Conservation (phyloP, 2,329 filamentous ascomycete genomes). For the Chaetomium olivaceum region DNA sequence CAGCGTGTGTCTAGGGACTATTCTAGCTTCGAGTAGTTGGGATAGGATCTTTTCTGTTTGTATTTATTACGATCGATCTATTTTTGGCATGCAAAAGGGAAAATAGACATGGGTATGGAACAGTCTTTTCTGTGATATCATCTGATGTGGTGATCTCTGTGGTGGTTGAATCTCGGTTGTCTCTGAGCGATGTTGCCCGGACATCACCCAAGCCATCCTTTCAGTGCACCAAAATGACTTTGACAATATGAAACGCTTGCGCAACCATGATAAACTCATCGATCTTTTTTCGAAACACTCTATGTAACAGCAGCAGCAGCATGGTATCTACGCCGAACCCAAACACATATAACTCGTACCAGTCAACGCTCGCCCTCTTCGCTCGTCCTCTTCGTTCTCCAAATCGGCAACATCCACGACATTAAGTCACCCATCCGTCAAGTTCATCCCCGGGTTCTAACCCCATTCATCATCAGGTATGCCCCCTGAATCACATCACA, state of each 20-base stretch:
- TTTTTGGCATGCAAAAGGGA: constrained; percentile 1
- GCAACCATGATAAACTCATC: not conserved
- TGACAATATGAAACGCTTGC: not conserved
- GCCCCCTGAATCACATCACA: not conserved
- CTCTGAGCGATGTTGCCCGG: not conserved
- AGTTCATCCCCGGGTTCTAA: not conserved
- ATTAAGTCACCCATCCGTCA: not conserved
- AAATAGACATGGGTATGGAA: constrained; percentile 12
- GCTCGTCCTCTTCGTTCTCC: not conserved
- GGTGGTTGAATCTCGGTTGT: not conserved
- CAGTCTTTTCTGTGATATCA: not conserved
- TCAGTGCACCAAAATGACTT: not conserved
- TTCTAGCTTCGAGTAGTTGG: not conserved
- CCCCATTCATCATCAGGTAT: not conserved
- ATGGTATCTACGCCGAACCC: not conserved
- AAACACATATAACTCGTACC: not conserved
- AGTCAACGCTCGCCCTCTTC: not conserved
- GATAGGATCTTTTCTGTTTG: not conserved
- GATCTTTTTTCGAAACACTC: not conserved
- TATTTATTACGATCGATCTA: not conserved
- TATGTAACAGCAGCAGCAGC: not conserved
- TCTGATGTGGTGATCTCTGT: not conserved
- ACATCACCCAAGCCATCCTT: not conserved
- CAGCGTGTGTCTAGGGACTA: not conserved
- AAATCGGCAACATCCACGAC: not conserved